phyloP scores from a whole-genome alignment of 2,329 filamentous ascomycete species.

The Ramichloridium luteum region DNA sequence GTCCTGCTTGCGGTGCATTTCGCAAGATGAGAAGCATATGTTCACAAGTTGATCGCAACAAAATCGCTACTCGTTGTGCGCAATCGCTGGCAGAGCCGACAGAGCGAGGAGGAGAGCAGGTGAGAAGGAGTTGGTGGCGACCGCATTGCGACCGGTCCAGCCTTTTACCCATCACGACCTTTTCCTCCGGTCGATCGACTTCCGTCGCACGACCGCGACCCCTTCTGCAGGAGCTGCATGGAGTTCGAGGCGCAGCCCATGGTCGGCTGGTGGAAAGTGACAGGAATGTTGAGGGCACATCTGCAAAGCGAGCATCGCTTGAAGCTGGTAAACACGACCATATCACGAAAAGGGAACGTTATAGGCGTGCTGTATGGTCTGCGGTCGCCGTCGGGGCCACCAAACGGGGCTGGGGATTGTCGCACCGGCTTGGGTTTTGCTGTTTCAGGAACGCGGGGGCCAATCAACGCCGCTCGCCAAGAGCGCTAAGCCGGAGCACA shows the following conservation, averaged over 20 bases:
- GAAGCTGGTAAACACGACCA: slow-evolving; percentile 20
- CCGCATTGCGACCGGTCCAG: slow-evolving; percentile 1
- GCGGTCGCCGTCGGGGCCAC: too few species aligned
- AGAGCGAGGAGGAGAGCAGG: too few species aligned
- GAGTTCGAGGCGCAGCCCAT: slow-evolving; percentile 16
- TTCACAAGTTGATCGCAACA: slow-evolving; percentile 6
- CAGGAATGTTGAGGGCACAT: slow-evolving; percentile 9
- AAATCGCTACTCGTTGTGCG: slow-evolving; percentile 8
- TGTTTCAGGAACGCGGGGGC: not conserved
- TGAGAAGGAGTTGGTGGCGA: slow-evolving; percentile 4
- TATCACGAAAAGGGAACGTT: slow-evolving; percentile 23
- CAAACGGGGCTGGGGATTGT: slow-evolving; percentile 24
- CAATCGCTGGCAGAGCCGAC: slow-evolving; percentile 10
- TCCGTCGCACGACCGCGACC: slow-evolving; percentile 5
- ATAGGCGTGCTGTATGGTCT: slow-evolving; percentile 22
- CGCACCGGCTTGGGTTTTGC: not conserved
- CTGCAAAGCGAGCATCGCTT: slow-evolving; percentile 11
- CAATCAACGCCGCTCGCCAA: too few species aligned
- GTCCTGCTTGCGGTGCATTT: slow-evolving; percentile 20
- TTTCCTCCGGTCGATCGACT: slow-evolving; percentile 2
- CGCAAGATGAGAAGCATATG: slow-evolving; percentile 13
- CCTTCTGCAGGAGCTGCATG: slow-evolving; percentile 14
- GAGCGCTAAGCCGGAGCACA: too few species aligned
- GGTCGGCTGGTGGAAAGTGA: slow-evolving; percentile 12
- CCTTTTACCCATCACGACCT: slow-evolving; percentile 1